Evolutionary conservation across 768 basidiomycete genomes (phyloP).

Genomic region (Leccinum variicolor): DNA sequence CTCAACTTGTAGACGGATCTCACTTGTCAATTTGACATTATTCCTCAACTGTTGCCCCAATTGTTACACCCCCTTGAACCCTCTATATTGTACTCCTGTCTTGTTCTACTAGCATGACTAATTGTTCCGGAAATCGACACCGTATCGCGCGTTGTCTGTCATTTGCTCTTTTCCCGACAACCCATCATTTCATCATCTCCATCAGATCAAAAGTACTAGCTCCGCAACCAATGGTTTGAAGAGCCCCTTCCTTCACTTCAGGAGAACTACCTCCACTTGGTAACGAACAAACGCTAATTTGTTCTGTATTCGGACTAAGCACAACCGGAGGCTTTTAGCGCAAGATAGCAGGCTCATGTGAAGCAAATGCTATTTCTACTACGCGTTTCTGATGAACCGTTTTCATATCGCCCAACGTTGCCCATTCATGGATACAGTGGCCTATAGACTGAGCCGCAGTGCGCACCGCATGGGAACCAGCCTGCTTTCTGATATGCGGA

Average conservation of each 20-base stretch:
- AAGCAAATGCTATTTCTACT: conserved; percentile 15
- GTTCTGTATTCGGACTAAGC: conserved; percentile 12
- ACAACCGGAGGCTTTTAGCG: conserved; percentile 23
- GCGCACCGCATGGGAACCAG: conserved; percentile 14
- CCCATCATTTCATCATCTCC: neutral
- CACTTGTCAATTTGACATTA: neutral
- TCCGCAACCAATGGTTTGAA: conserved; percentile 4
- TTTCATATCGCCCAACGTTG: conserved; percentile 25
- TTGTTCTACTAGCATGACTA: neutral
- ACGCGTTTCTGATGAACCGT: conserved; percentile 14
- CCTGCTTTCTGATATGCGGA: conserved; percentile 11
- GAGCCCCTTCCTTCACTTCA: neutral
- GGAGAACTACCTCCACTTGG: conserved; percentile 22
- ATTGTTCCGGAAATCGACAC: conserved; percentile 20
- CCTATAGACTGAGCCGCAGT: conserved; percentile 3
- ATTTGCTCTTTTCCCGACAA: neutral
- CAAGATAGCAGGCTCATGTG: conserved; percentile 19
- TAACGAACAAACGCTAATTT: conserved; percentile 7
- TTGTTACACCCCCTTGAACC: conserved; percentile 5
- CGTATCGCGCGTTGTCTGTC: conserved; percentile 13
- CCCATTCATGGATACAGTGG: conserved; percentile 11
- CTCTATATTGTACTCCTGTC: neutral
- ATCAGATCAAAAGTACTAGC: conserved; percentile 1
- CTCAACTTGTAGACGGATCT: conserved; percentile 5
- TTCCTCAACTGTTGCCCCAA: neutral